phyloP scores from a whole-genome alignment of 352 stramenopile genomes.

The Pythium phragmiticola region DNA sequence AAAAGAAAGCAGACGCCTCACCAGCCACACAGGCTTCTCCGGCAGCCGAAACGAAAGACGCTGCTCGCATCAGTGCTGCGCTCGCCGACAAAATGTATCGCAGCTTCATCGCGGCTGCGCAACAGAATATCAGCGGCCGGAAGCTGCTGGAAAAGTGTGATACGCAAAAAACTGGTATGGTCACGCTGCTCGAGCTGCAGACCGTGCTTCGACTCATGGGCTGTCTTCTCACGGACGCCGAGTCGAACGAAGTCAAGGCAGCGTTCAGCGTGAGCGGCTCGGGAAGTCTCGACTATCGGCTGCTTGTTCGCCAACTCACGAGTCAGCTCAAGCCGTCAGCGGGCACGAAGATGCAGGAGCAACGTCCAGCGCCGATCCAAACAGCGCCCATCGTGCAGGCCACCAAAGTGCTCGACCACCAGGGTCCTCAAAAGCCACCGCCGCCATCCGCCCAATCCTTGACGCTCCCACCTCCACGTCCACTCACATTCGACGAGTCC shows the following conservation, averaged over 20 bases:
- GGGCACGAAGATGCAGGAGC: conserved; percentile 8
- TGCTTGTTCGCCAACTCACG: conserved; percentile 48
- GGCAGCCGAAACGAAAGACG: background rate
- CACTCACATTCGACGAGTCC: conserved; percentile 38
- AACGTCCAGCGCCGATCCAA: conserved; percentile 21
- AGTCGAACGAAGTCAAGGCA: conserved; percentile 53
- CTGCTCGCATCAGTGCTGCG: conserved; percentile 12
- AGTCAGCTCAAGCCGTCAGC: conserved; percentile 28
- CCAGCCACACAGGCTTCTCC: background rate
- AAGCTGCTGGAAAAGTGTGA: conserved; percentile 78
- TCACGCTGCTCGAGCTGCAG: conserved; percentile 69
- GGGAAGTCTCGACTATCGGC: conserved; percentile 49
- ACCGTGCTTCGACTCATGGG: conserved; percentile 79
- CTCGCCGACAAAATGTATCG: conserved; percentile 66
- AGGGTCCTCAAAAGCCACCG: conserved; percentile 3
- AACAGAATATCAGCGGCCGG: conserved; percentile 73
- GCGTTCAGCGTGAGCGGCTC: conserved; percentile 43
- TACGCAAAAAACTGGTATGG: conserved; percentile 40
- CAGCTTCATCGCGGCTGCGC: conserved; percentile 62
- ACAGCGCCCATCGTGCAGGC: background rate
- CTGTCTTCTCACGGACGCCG: conserved; percentile 47
- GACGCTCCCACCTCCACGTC: conserved; percentile 13
- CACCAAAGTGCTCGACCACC: background rate
- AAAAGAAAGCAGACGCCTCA: conserved; percentile 12
- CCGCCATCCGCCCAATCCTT: background rate